Evolutionary conservation across 257 asterid genomes (phyloP).

Genomic region (Echites panduratus): DNA sequence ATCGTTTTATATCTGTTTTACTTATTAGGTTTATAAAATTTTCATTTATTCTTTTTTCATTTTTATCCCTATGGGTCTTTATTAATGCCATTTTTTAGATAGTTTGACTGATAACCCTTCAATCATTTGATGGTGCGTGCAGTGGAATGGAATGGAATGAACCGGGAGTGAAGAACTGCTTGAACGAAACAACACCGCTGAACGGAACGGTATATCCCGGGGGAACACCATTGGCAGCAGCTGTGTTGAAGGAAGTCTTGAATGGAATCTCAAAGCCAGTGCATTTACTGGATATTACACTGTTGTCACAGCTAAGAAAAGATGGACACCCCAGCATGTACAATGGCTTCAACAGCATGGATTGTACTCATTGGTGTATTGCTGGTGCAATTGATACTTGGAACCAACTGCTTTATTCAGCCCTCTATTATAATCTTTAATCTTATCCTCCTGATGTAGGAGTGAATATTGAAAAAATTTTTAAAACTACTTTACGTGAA

Average conservation of each 20-base stretch:
- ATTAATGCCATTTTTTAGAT: too few relatives aligned
- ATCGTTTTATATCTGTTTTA: too few relatives aligned
- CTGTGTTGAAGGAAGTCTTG: slow-evolving; percentile 35
- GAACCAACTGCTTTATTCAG: slow-evolving; percentile 46
- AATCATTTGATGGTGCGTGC: not conserved
- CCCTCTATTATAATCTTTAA: slow-evolving; percentile 1
- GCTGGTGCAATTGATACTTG: slow-evolving; percentile 66
- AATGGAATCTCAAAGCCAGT: slow-evolving; percentile 18
- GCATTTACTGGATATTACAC: slow-evolving; percentile 45
- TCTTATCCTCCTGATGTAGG: too few relatives aligned
- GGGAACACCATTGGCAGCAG: slow-evolving; percentile 33
- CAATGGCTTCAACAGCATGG: slow-evolving; percentile 39
- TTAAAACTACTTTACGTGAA: too few relatives aligned
- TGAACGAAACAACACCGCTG: slow-evolving; percentile 36
- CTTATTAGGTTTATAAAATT: too few relatives aligned
- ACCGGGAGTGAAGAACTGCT: slow-evolving; percentile 29
- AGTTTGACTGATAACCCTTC: too few relatives aligned
- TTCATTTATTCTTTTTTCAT: too few relatives aligned
- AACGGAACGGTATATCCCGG: slow-evolving; percentile 41
- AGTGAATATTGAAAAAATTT: too few relatives aligned
- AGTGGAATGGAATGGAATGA: slow-evolving; percentile 59
- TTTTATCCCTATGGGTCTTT: too few relatives aligned
- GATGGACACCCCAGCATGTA: slow-evolving; percentile 50
- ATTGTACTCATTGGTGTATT: slow-evolving; percentile 69
- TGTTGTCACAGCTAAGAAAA: slow-evolving; percentile 51